Evolutionary conservation across 2,329 filamentous ascomycete species (phyloP), one percentile per base, ranked within the genome.

Genomic region (Ilyonectria mors-panacis): DNA sequence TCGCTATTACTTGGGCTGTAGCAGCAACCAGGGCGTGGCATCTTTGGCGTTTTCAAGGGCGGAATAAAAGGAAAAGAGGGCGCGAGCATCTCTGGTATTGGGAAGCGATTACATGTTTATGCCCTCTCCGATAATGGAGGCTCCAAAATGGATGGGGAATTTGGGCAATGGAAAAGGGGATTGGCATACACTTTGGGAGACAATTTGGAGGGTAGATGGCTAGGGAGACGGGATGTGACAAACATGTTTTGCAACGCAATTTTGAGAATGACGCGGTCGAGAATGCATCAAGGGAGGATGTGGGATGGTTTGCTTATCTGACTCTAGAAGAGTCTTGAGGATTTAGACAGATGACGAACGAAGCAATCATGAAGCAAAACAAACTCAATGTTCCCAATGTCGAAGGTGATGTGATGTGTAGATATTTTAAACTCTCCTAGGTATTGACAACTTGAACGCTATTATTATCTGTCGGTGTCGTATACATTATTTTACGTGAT

Each of bases 41-140:
- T 70, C 28, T 51, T 70, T 28, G 73, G 73, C 69, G 70, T 73
- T 74, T 64, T 56, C 19, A 56, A 19, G 30, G 48, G 55, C 44
- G 23, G 61, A 54, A 55, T 63, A 65, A 60, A 66, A 57, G 65
- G 26, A 59, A 51, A 51, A 68, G 62, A 59, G 54, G 50, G 45
- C 58, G 45, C 63, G 39, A 54, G 35, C 63, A 61, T 48, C 37
- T 42, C 19, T 45, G 53, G 45, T 21, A 61, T 21, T 30, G 63
- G 53, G 42, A 48, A 50, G 51, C 53, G 59, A 30, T 42, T 48
- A 44, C 59, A 33, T 63, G 59, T 19, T 63, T 63, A 42, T 63
- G 39, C 50, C n/a, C 59, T 57, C 17, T 50, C n/a, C 45, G 51
- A 23, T 33, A 63, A 35, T 33, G 59, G 59, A 42, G 50, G 23